A percentile compares a stretch with the other conserved stretches of the same genome.
Evolutionary conservation across 164 flowering plant species (phyloP).

Genomic region (Piper betle): DNA sequence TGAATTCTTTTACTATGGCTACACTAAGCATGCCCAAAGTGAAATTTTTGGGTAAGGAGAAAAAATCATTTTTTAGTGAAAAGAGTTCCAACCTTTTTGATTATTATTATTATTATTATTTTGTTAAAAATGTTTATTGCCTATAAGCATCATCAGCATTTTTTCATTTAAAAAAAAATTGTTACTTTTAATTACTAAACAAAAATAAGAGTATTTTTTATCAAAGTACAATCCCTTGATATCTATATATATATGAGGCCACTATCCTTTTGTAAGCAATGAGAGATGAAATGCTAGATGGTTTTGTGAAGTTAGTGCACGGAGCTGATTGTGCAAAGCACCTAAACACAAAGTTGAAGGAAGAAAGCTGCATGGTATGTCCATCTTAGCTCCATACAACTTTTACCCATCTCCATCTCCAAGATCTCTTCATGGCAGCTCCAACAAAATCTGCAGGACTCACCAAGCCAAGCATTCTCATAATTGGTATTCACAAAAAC

Average conservation of each 20-base stretch:
- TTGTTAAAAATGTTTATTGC: no score
- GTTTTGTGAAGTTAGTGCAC: not conserved
- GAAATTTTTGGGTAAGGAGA: no score
- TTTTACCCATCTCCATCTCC: not conserved
- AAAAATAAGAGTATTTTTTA: no score
- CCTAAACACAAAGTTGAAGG: not conserved
- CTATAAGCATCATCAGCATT: no score
- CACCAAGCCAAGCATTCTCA: conserved; percentile 57
- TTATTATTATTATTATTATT: no score
- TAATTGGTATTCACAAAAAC: conserved; percentile 50
- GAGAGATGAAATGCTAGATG: not conserved
- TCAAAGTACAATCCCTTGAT: not conserved
- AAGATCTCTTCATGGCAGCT: conserved; percentile 48
- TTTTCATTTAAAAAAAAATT: no score
- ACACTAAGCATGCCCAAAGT: no score
- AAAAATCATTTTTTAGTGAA: no score
- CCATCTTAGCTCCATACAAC: no score
- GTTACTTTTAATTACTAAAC: no score
- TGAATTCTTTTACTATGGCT: no score
- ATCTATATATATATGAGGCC: not conserved
- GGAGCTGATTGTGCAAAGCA: not conserved
- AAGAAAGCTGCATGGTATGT: not conserved
- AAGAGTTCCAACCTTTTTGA: no score
- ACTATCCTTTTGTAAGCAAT: not conserved
- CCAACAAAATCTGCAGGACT: conserved; percentile 21